Conservation (phyloP, 768 basidiomycete species). For the Chlorophyllum brunneum region DNA sequence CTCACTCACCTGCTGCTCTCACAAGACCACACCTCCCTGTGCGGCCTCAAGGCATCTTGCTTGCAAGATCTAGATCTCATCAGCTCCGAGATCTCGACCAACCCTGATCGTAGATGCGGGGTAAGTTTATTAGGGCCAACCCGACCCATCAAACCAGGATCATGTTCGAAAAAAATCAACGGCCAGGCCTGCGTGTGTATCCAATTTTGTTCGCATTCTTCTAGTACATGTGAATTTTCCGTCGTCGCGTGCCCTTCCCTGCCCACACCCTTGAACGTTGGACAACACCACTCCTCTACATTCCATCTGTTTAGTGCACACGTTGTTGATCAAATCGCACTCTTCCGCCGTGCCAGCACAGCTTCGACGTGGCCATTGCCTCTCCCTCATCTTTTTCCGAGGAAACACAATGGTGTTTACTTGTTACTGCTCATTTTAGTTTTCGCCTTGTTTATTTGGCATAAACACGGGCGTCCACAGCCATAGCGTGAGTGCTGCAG, state of each 20-base stretch:
- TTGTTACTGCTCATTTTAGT: too few relatives aligned
- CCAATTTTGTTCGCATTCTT: too few relatives aligned
- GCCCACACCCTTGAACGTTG: constrained; percentile 12
- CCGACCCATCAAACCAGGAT: constrained; percentile 7
- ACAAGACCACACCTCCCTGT: neutral
- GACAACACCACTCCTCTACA: neutral
- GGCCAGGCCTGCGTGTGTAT: neutral
- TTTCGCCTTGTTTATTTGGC: too few relatives aligned
- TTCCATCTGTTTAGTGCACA: neutral
- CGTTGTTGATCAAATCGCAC: constrained; percentile 6
- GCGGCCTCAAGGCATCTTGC: too few relatives aligned
- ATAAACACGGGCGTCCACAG: too few relatives aligned
- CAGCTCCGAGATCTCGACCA: constrained; percentile 3
- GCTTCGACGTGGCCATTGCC: constrained; percentile 8
- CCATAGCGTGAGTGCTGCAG: too few relatives aligned
- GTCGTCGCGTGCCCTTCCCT: neutral
- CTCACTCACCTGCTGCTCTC: neutral
- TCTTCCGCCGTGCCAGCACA: constrained; percentile 5
- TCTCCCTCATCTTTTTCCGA: constrained; percentile 6
- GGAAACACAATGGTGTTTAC: neutral
- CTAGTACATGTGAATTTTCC: neutral
- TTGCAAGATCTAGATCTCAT: constrained; percentile 1
- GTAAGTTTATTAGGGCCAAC: constrained; percentile 6
- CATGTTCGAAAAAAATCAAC: too few relatives aligned
- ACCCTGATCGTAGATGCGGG: constrained; percentile 13